Evolutionary conservation across 2,329 filamentous ascomycete species (phyloP), one percentile per base, ranked within the genome.

Genomic region (Fusarium veterinarium): DNA sequence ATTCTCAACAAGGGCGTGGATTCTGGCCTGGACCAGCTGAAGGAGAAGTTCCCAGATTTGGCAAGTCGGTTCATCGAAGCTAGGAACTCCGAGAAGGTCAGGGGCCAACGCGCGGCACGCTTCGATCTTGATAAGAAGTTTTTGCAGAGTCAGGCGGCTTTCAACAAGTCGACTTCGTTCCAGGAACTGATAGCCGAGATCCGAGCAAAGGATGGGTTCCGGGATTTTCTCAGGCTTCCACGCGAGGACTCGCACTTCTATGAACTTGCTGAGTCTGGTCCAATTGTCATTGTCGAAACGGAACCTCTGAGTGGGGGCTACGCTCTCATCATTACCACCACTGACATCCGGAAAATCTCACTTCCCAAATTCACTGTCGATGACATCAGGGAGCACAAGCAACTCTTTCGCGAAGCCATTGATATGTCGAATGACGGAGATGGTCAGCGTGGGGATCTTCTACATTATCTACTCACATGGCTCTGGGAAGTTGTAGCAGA

Each of bases 401-500:
- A 35, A 0, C 53, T 56, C 13, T 20, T 56, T 8, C 53, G 38
- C 5, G 9, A 20, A 5, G 38, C 53, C 13, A 25, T 35, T 25
- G 30, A 33, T 14, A 45, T 56, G 53, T 45, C 53, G 1, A 4
- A 17, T n/a, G n/a, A 45, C 10, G 30, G 10, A 20, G 38, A 45
- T n/a, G n/a, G 10, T 12, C 17, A 56, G 1, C n/a, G 53, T 8
- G 38, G 20, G 1, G 53, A 56, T 33, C 38, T 56, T 25, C 53
- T 56, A 2, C n/a, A 45, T n/a, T 45, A 56, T 20, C 9, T 56
- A 2, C 53, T 56, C 0, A 25, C 38, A 3, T 56, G 53, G 53
- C 38, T 56, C 4, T 56, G 53, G 53, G 53, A 56, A 16, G 53
- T 56, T 11, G 38, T 56, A 33, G 53, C 53, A 25, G 38, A 56